Conservation (phyloP, 75 land plant genomes). For the Cupressus sempervirens region DNA sequence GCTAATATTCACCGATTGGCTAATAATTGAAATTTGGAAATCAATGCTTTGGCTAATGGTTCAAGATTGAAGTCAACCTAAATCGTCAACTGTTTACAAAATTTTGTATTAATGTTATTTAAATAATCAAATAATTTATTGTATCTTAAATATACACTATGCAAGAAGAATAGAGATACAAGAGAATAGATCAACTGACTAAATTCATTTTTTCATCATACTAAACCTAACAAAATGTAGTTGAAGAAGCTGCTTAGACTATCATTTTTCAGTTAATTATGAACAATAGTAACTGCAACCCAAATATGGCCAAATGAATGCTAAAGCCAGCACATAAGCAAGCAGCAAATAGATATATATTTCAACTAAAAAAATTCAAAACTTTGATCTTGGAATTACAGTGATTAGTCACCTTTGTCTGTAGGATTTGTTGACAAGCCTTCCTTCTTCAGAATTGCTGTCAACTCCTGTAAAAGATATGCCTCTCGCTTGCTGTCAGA, state of each 20-base stretch:
- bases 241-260: not conserved
- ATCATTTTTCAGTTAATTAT: not conserved
- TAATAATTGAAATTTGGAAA: no score
- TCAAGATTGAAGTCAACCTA: no score
- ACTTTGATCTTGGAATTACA: not conserved
- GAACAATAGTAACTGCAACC: not conserved
- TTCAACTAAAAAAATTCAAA: not conserved
- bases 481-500: slow-evolving; percentile 70
- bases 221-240: not conserved
- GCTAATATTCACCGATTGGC: no score
- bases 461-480: slow-evolving; percentile 62
- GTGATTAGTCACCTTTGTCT: slow-evolving; percentile 59
- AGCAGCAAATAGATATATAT: not conserved
- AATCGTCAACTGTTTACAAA: no score
- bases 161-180: no score
- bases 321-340: not conserved
- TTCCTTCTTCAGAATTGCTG: slow-evolving; percentile 60
- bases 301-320: not conserved
- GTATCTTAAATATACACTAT: not conserved
- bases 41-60: no score
- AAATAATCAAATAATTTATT: no score
- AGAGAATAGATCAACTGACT: not conserved
- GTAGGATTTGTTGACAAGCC: slow-evolving; percentile 74
- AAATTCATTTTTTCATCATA: not conserved
- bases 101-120: no score